Base-by-base conservation (phyloP, 2,329 filamentous ascomycete genomes). In the Trichoderma guizhouense region DNA sequence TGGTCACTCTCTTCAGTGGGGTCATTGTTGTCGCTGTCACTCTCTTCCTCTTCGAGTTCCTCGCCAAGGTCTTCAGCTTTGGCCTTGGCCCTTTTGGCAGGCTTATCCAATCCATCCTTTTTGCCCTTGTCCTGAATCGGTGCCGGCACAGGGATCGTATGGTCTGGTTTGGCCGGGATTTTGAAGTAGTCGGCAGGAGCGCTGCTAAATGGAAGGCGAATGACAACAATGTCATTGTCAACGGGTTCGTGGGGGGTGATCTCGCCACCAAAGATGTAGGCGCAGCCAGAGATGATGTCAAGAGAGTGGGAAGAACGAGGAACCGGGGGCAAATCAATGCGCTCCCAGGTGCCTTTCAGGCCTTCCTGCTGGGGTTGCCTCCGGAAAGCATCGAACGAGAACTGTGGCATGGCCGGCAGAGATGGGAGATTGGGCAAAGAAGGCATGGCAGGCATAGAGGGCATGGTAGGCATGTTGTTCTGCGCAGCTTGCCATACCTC, bases 221-320 rank as follows among this genome's bases (percentile, higher is more conserved):
- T 77, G 68, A 89, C 82, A 78, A 94, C 91, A 79, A 96, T 86
- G 75, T 90, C 85, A 78, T 93, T 93, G 81, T 94, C 92, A 71
- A 91, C 86, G 7, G 91, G 91, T 77, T 92, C 83, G 62, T 90
- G 86, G 3, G 91, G 86, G 60, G 84, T 82, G 71, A 90, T 81
- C 79, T 96, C 93, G 75, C 93, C 94, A 72, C 94, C 93, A 78
- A 94, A 97, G 76, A 97, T 85, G 80, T 89, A 91, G 55, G 87
- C 86, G 51, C 82, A 82, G 30, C 85, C 82, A 39, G 82, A 82
- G 61, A 91, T 79, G 60, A 91, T 86, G 57, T 92, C 87, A 75
- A 94, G 79, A 3, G 88, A 87, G 78, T 96, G 93, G 0, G 93
- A 94, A 1, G 93, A 95, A 69, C 93, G 90, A 51, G 89, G 88